Percentiles rank a stretch among this genome's conserved stretches.
These are phyloP conservation scores for Xerocomellus chrysenteron DNA, from an alignment of 768 basidiomycete genomes.

Conservation along the genomic window DNA sequence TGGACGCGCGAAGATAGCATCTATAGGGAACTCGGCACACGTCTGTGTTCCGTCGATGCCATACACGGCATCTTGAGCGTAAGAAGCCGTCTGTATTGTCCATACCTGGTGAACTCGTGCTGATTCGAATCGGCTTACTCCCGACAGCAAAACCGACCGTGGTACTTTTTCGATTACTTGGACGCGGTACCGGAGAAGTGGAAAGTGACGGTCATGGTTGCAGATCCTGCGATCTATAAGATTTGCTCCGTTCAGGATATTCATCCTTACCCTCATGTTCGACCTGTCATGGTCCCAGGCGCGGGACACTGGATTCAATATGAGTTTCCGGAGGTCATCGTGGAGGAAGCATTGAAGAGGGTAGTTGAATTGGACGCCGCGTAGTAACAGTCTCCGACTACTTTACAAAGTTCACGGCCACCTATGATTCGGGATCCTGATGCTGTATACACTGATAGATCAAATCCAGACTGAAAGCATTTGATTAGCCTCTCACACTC, in stretches of 20 bases:
- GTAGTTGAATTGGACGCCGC: slow-evolving; percentile 7
- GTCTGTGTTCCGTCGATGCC: slow-evolving; percentile 9
- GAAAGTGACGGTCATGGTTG: slow-evolving; percentile 14
- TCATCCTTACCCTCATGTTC: slow-evolving; percentile 13
- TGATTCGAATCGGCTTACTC: not conserved
- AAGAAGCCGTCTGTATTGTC: not conserved
- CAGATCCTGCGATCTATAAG: slow-evolving; percentile 15
- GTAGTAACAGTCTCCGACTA: not conserved
- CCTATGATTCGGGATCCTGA: not conserved
- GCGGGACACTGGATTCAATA: slow-evolving; percentile 28
- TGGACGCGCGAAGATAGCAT: slow-evolving; percentile 15
- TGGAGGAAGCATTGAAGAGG: slow-evolving; percentile 16
- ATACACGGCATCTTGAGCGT: slow-evolving; percentile 6
- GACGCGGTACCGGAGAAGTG: slow-evolving; percentile 7
- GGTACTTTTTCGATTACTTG: slow-evolving; percentile 16
- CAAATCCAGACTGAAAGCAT: too few species aligned
- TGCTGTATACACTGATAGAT: too few species aligned
- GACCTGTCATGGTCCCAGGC: slow-evolving; percentile 8
- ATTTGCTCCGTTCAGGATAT: slow-evolving; percentile 7
- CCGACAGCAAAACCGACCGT: slow-evolving; percentile 14
- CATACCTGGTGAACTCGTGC: not conserved
- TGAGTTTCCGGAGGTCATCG: slow-evolving; percentile 23
- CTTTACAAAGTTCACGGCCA: not conserved
- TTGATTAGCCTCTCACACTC: too few species aligned
- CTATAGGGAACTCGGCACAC: slow-evolving; percentile 8